phyloP scores from a whole-genome alignment of 1,139 yeast genomes.

The Blastobotrys illinoisensis region DNA sequence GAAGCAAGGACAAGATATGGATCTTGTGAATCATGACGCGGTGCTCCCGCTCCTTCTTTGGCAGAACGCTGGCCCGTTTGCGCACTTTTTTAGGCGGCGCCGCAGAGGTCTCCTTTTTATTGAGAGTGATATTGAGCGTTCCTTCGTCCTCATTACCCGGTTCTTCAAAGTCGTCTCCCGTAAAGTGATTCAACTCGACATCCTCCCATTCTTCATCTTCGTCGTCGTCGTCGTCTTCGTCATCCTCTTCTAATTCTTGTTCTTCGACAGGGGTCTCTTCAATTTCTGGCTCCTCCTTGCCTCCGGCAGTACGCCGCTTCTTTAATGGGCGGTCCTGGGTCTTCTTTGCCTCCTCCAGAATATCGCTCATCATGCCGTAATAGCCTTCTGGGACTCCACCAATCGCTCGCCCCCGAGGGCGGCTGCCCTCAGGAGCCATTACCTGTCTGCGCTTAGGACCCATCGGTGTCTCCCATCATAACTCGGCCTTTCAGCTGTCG shows the following conservation, averaged over 20 bases:
- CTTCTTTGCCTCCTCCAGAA: conserved; percentile 22
- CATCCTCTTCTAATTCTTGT: conserved; percentile 12
- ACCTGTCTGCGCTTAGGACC: conserved; percentile 3
- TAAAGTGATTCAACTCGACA: conserved; percentile 16
- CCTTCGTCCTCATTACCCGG: conserved; percentile 28
- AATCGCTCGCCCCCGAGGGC: conserved; percentile 1
- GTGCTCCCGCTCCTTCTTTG: conserved; percentile 47
- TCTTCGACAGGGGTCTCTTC: conserved; percentile 4
- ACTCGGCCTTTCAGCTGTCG: neutral
- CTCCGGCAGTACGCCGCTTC: conserved; percentile 16
- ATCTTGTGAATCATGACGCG: conserved; percentile 56
- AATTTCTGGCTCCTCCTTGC: neutral
- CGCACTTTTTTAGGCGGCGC: conserved; percentile 5
- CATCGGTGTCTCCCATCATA: neutral
- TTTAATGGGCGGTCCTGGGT: conserved; percentile 24
- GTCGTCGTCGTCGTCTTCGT: conserved; percentile 30
- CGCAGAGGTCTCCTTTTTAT: conserved; percentile 4
- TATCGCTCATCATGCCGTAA: conserved; percentile 35
- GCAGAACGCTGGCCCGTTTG: conserved; percentile 28
- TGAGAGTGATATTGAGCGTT: conserved; percentile 11
- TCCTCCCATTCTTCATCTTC: conserved; percentile 38
- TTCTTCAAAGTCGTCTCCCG: neutral
- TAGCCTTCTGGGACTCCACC: conserved; percentile 35
- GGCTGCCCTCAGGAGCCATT: neutral
- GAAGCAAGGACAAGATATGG: conserved; percentile 51